Percentiles rank a stretch among this genome's conserved stretches.
Evolutionary conservation across 1,284 basidiomycete genomes (phyloP).

Genomic region (Rhodotorula sp.): DNA sequence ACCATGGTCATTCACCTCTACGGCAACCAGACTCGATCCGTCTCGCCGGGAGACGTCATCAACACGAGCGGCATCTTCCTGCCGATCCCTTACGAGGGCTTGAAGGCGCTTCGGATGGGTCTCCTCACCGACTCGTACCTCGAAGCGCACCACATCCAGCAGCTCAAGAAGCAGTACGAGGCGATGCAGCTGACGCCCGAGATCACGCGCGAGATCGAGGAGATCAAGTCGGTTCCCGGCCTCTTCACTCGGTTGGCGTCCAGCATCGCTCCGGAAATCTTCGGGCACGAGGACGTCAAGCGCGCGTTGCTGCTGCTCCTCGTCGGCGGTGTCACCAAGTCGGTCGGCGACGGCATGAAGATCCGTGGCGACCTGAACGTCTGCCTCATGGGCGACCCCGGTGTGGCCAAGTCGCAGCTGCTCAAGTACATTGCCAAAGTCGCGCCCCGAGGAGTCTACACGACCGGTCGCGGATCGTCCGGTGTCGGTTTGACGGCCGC

Average conservation of each 20-base stretch:
- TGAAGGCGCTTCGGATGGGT: conserved; percentile 86
- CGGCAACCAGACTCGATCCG: conserved; percentile 80
- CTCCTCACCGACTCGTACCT: conserved; percentile 96
- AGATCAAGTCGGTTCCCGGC: conserved; percentile 68
- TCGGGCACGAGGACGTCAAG: conserved; percentile 96
- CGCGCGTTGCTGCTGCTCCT: conserved; percentile 92
- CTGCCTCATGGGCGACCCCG: conserved; percentile 98
- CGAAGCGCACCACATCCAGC: conserved; percentile 84
- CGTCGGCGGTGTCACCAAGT: conserved; percentile 93
- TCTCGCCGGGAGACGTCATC: conserved; percentile 95
- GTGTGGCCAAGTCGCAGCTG: conserved; percentile 97
- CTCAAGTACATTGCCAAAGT: conserved; percentile 99
- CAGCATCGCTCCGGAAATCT: conserved; percentile 94
- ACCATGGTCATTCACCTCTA: conserved; percentile 96
- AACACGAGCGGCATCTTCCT: conserved; percentile 86
- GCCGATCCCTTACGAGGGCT: conserved; percentile 84
- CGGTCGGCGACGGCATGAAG: conserved; percentile 95
- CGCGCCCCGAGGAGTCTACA: conserved; percentile 95
- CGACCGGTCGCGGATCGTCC: conserved; percentile 95
- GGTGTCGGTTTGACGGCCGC: conserved; percentile 98
- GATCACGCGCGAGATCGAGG: conserved; percentile 67
- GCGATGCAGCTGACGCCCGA: conserved; percentile 90
- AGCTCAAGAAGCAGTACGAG: conserved; percentile 96
- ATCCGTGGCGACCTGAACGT: conserved; percentile 97
- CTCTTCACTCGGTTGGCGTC: conserved; percentile 77